Evolutionary conservation across 2,329 filamentous ascomycete species (phyloP).

Genomic region (Phaeosphaeriaceae sp.): DNA sequence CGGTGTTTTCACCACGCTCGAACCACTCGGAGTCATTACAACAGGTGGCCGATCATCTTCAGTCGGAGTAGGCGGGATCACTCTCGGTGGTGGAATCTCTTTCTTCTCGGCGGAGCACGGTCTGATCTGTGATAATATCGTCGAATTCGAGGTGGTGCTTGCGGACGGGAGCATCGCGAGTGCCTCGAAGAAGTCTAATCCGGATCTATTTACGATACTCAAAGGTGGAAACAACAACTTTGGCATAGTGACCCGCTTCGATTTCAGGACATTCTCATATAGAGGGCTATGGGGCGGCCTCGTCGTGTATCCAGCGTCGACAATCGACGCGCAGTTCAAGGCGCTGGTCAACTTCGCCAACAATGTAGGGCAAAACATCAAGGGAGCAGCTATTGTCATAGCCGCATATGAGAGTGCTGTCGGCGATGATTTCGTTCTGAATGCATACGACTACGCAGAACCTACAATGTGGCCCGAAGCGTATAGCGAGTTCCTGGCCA

Average conservation of each 20-base stretch:
- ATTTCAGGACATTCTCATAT: conserved; percentile 30
- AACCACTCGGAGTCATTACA: conserved; percentile 27
- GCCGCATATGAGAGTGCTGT: conserved; percentile 24
- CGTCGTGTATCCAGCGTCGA: conserved; percentile 22
- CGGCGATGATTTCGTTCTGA: conserved; percentile 20
- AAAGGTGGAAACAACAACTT: conserved; percentile 47
- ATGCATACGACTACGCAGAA: conserved; percentile 32
- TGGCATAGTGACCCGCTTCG: conserved; percentile 42
- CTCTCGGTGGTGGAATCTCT: conserved; percentile 37
- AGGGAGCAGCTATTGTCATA: conserved; percentile 28
- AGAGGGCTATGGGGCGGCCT: conserved; percentile 47
- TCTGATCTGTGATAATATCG: conserved; percentile 38
- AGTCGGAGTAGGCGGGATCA: conserved; percentile 35
- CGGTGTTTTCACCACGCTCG: conserved; percentile 31
- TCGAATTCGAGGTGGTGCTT: conserved; percentile 43
- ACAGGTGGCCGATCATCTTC: conserved; percentile 32
- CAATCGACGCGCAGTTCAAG: conserved; percentile 27
- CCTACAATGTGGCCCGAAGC: conserved; percentile 21
- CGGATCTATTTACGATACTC: conserved; percentile 40
- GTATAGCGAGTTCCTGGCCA: conserved; percentile 30
- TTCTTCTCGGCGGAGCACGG: conserved; percentile 39
- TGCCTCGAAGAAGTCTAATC: conserved; percentile 22
- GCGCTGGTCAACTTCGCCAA: conserved; percentile 29
- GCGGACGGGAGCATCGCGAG: conserved; percentile 37
- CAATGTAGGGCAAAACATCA: conserved; percentile 21